phyloP scores from a whole-genome alignment of 2,329 filamentous ascomycete species.

The Fusarium floridanum region DNA sequence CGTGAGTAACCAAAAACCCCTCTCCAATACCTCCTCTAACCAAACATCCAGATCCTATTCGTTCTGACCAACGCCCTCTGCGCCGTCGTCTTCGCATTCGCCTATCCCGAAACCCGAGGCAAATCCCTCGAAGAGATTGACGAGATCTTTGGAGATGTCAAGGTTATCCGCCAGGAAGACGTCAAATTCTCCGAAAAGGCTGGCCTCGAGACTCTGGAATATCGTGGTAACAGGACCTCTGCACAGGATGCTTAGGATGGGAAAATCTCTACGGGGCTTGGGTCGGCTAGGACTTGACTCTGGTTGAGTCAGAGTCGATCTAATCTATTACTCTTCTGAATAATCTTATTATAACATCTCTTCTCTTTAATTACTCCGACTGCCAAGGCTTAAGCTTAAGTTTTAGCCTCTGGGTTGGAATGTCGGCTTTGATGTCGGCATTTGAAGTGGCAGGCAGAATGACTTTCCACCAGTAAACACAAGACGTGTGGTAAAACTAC shows the following conservation, averaged over 20 bases:
- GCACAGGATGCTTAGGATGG: neutral
- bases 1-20: constrained; percentile 31
- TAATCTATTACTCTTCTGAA: neutral
- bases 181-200: constrained; percentile 38
- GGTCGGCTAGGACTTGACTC: neutral
- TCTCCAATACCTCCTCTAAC: accelerated
- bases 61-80: constrained; percentile 55
- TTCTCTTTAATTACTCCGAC: neutral
- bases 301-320: neutral
- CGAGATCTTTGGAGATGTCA: constrained; percentile 56
- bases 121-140: constrained; percentile 58
- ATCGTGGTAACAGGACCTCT: neutral
- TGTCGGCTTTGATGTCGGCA: neutral
- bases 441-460: neutral
- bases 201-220: constrained; percentile 24
- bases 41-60: constrained; percentile 51
- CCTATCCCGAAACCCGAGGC: constrained; percentile 55
- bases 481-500: constrained; percentile 22
- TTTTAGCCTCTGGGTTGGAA: neutral
- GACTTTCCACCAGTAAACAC: neutral
- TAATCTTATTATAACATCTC: neutral
- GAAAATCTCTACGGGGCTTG: neutral
- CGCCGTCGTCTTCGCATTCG: constrained; percentile 51
- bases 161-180: constrained; percentile 42
- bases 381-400: neutral